These are phyloP conservation scores for Cytospora piceicola DNA, from an alignment of 2,329 filamentous ascomycete genomes.

Conservation along the genomic window DNA sequence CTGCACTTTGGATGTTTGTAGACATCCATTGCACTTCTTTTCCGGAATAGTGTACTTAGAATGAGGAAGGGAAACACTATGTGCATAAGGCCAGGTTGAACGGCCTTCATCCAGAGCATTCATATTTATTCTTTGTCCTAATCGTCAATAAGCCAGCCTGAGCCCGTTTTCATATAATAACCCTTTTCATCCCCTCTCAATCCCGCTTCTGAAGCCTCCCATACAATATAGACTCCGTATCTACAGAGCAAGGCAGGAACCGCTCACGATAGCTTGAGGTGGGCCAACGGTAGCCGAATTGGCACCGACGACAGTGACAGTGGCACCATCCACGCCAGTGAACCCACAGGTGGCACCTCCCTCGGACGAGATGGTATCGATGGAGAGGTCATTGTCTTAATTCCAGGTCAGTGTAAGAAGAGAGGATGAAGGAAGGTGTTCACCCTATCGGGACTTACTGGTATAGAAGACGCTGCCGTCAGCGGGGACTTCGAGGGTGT, in stretches of 20 bases:
- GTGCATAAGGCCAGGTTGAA: no score
- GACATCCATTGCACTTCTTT: no score
- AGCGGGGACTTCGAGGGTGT: constrained; percentile 12
- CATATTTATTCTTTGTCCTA: no score
- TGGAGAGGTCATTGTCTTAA: constrained; percentile 13
- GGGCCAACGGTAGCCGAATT: constrained; percentile 9
- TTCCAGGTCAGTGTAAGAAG: neutral
- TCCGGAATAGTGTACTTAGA: no score
- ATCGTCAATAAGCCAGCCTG: no score
- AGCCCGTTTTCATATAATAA: no score
- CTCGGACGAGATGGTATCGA: constrained; percentile 17
- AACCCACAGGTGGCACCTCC: constrained; percentile 14
- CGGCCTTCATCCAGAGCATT: no score
- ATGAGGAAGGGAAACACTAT: no score
- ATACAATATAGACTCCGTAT: neutral
- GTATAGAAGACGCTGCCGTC: constrained; percentile 8
- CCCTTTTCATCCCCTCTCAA: neutral
- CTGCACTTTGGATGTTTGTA: no score
- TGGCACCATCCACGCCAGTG: neutral
- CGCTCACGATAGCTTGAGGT: constrained; percentile 17
- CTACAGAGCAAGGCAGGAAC: constrained; percentile 12
- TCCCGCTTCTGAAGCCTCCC: neutral
- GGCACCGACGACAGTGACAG: constrained; percentile 13
- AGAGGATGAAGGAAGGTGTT: neutral
- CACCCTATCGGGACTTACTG: neutral